A percentile compares a stretch with the other conserved stretches of the same genome.
Conservation (phyloP, 495 filamentous ascomycete species). For the Choiromyces venosus region DNA sequence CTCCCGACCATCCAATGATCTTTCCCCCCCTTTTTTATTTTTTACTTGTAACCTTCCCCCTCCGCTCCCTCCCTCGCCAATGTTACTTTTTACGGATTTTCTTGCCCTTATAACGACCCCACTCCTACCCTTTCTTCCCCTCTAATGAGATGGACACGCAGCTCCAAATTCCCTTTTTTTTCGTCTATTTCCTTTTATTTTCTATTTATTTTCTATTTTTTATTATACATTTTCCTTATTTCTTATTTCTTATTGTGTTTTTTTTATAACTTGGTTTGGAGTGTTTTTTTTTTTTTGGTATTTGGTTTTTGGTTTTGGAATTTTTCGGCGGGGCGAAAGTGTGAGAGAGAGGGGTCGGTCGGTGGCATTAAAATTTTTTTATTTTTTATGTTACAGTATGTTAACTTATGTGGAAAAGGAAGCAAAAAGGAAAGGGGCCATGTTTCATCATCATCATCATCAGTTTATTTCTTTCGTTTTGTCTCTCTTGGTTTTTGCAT, state of each 20-base stretch:
- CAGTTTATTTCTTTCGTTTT: not conserved
- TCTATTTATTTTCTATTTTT: not conserved
- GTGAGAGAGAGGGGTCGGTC: too few relatives aligned
- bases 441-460: not conserved
- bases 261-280: not conserved
- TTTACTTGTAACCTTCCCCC: not conserved
- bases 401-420: not conserved
- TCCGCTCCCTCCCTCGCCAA: too few relatives aligned
- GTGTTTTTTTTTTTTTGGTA: slow-evolving; percentile 23
- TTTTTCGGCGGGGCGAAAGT: not conserved
- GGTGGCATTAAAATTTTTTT: too few relatives aligned
- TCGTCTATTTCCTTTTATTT: slow-evolving; percentile 19
- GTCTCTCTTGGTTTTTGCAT: not conserved
- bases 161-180: slow-evolving; percentile 10
- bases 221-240: not conserved
- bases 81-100: slow-evolving; percentile 16
- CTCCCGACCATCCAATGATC: slow-evolving; percentile 11
- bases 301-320: slow-evolving; percentile 5
- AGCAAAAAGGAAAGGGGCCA: not conserved
- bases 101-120: slow-evolving; percentile 36
- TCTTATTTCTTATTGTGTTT: too few relatives aligned
- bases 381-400: too few relatives aligned
- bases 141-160: slow-evolving; percentile 48
- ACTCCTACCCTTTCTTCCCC: slow-evolving; percentile 41
- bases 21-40: not conserved